These are phyloP conservation scores for Venturia pyrina DNA, from an alignment of 2,329 filamentous ascomycete species.

Conservation along the genomic window DNA sequence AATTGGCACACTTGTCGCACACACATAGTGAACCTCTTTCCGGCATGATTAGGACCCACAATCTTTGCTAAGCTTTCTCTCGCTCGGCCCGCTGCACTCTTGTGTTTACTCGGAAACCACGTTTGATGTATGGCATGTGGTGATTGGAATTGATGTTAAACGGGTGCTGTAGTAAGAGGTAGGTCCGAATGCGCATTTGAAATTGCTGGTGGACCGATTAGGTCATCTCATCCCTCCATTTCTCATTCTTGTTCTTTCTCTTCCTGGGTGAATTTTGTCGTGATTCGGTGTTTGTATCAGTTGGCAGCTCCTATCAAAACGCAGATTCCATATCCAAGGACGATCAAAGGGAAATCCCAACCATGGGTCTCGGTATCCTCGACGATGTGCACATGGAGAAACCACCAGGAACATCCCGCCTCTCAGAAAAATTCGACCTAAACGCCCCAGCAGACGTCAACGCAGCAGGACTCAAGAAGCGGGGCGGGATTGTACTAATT, in stretches of 20 bases:
- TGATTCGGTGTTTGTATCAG: not conserved
- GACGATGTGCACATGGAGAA: constrained; percentile 10
- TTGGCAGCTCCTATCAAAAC: not conserved
- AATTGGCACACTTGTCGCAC: not conserved
- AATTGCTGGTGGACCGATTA: too few species aligned
- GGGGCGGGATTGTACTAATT: constrained; percentile 23
- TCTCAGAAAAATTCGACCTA: not conserved
- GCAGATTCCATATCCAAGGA: not conserved
- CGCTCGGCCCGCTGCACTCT: not conserved
- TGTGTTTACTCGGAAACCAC: not conserved
- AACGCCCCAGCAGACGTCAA: not conserved
- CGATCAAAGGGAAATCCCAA: not conserved
- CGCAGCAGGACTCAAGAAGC: not conserved
- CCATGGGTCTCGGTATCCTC: constrained; percentile 4
- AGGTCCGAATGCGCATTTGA: not conserved
- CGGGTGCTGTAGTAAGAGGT: too few species aligned
- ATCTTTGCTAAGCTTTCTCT: not conserved
- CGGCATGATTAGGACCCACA: not conserved
- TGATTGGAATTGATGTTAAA: not conserved
- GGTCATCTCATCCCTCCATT: not conserved
- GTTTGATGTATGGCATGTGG: not conserved
- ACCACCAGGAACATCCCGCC: constrained; percentile 1
- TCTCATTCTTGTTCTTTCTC: not conserved
- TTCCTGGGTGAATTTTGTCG: not conserved
- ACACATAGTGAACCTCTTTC: not conserved